Percentiles rank a stretch among this genome's conserved stretches.
Conservation (phyloP, 139 green algal species). For the Spirogloea muscicola region DNA sequence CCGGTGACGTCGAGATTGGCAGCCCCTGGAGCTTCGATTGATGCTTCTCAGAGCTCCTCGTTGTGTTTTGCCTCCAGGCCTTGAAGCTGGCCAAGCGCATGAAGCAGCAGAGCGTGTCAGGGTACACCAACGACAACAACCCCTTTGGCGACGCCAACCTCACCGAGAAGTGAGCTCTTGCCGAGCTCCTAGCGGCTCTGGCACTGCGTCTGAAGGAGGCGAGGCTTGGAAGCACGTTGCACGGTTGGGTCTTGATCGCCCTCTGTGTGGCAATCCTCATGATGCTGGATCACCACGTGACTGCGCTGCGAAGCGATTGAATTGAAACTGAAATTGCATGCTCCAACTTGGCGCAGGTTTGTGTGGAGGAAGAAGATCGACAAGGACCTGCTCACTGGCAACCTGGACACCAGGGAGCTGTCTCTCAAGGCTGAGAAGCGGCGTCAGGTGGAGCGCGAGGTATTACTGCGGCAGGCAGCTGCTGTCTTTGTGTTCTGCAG, state of each 20-base stretch:
- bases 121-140: conserved; percentile 72
- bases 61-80: neutral
- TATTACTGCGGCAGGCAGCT: neutral
- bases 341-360: conserved; percentile 56
- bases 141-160: conserved; percentile 71
- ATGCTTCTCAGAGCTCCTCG: neutral
- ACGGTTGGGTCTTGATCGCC: neutral
- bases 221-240: no score
- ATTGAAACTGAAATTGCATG: neutral
- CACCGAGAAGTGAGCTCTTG: conserved; percentile 44
- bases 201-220: no score
- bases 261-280: neutral
- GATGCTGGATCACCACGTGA: neutral
- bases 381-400: conserved; percentile 62
- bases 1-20: neutral
- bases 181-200: no score
- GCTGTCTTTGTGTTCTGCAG: no score
- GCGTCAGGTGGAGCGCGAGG: conserved; percentile 58
- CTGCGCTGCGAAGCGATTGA: neutral
- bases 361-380: conserved; percentile 96
- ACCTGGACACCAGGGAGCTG: conserved; percentile 62
- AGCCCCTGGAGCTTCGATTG: neutral
- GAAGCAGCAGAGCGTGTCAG: conserved; percentile 35
- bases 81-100: conserved; percentile 31
- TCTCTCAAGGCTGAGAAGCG: conserved; percentile 55